Base-by-base conservation (phyloP, 2,329 filamentous ascomycete species). In the Aspergillus caelatus region DNA sequence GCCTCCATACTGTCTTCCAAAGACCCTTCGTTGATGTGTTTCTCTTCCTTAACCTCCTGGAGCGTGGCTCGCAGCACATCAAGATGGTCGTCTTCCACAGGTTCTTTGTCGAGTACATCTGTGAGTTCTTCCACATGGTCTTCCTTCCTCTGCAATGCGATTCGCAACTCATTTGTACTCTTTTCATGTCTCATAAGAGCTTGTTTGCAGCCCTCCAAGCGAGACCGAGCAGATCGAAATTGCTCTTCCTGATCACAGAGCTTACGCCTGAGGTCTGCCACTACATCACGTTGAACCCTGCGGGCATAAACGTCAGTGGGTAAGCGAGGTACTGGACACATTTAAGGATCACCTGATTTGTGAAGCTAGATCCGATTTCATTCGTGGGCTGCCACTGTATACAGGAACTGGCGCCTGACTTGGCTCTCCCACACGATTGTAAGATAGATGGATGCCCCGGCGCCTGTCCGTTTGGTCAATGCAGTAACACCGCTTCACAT, bases 291-390 rank as follows among this genome's bases (percentile, higher is more conserved):
- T 67, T 86, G 83, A 54, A 82, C 67, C 45, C 79, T 81, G 55
- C 19, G 55, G 10, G 19, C 52, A 48, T 23, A 45, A 39, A 11
- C 65, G 72, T 57, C 72, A 55, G 28, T 32, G 21, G 9, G 26
- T 19, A 34, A 26, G 30, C 14, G 8, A 39, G 11, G 7, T 11
- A 26, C 14, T 16, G 14, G 32, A 21, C 2, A 55, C 9, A 54
- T 23, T 11, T 28, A 30, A 34, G 39, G n/a, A 41, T 48, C 57
- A 86, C 80, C 77, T 81, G 46, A 94, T 84, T 71, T 92, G 90
- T 21, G 85, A 86, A 62, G 87, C 89, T 30, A 87, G 82, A 72
- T 96, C 91, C 0, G 91, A 89, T 72, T 90, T 90, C 88, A 97
- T 96, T n/a, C 93, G 88, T 28, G 90, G 83, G 11, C 78, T 79